These are phyloP conservation scores for Pythium utonaiense DNA, from an alignment of 352 stramenopile genomes.

Conservation along the genomic window DNA sequence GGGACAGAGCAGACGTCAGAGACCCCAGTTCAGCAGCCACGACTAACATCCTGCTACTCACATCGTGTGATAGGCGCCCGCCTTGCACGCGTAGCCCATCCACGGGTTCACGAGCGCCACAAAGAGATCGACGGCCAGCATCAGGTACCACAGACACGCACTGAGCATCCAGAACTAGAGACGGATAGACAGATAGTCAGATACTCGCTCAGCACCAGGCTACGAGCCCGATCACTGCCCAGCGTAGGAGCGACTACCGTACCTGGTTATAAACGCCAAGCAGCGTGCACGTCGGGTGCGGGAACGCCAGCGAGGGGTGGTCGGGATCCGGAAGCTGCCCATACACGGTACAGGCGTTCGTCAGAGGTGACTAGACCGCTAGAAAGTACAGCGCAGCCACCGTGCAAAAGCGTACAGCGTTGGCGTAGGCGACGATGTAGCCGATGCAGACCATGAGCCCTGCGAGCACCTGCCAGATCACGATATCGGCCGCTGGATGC, in stretches of 20 bases:
- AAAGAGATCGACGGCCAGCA: conserved; percentile 79
- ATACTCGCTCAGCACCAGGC: background rate
- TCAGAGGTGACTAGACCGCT: too few relatives aligned
- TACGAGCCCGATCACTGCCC: background rate
- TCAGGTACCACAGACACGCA: conserved; percentile 74
- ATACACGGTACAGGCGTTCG: background rate
- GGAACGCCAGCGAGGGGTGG: conserved; percentile 2
- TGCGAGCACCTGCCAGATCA: conserved; percentile 77
- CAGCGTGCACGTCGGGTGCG: conserved; percentile 33
- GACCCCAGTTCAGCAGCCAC: background rate
- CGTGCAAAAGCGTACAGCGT: conserved; percentile 28
- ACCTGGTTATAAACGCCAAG: conserved; percentile 70
- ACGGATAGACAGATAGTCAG: background rate
- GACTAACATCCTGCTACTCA: conserved; percentile 20
- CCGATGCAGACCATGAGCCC: conserved; percentile 55
- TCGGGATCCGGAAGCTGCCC: conserved; percentile 5
- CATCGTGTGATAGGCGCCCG: conserved; percentile 81
- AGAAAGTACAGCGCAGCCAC: background rate
- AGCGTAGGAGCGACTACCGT: background rate
- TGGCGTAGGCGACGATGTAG: conserved; percentile 54
- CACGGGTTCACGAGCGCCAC: conserved; percentile 85
- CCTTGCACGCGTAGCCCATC: conserved; percentile 87
- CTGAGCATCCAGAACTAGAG: conserved; percentile 72
- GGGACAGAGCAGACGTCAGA: background rate
- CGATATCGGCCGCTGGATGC: conserved; percentile 67